Conservation (phyloP, 768 basidiomycete genomes). For the Grammothele lineata region DNA sequence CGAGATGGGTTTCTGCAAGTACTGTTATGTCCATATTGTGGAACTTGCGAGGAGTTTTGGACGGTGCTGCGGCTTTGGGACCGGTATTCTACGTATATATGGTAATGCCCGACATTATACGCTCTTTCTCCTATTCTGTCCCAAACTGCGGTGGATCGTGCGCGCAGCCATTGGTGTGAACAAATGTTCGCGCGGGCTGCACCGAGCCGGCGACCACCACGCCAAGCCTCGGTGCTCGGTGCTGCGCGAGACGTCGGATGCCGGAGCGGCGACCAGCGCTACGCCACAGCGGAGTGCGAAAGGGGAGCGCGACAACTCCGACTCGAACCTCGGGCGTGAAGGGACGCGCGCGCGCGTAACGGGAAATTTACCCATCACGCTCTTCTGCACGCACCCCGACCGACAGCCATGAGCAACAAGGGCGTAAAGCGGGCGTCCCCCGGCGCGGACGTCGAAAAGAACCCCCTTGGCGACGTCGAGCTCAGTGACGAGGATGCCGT, state of each 20-base stretch:
- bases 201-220: too few species aligned
- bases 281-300: conserved; percentile 18
- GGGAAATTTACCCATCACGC: conserved; percentile 15
- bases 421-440: conserved; percentile 68
- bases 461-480: conserved; percentile 59
- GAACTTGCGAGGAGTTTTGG: neutral
- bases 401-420: conserved; percentile 23
- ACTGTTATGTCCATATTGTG: neutral
- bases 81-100: conserved; percentile 12
- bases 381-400: too few species aligned
- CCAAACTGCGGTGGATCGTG: too few species aligned
- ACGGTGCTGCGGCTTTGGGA: neutral
- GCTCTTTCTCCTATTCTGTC: too few species aligned
- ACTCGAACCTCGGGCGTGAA: conserved; percentile 8
- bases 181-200: too few species aligned
- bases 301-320: conserved; percentile 17
- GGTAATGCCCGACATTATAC: conserved; percentile 13
- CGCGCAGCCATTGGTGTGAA: too few species aligned
- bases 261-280: conserved; percentile 3
- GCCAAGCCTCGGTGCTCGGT: too few species aligned
- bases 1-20: neutral
- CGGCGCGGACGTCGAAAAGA: conserved; percentile 72
- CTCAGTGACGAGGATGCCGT: conserved; percentile 68
- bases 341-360: conserved; percentile 8
- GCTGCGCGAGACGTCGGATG: too few species aligned